A percentile compares a stretch with the other conserved stretches of the same genome.
phyloP scores from a whole-genome alignment of 257 asterid species.

The Lantana camara region DNA sequence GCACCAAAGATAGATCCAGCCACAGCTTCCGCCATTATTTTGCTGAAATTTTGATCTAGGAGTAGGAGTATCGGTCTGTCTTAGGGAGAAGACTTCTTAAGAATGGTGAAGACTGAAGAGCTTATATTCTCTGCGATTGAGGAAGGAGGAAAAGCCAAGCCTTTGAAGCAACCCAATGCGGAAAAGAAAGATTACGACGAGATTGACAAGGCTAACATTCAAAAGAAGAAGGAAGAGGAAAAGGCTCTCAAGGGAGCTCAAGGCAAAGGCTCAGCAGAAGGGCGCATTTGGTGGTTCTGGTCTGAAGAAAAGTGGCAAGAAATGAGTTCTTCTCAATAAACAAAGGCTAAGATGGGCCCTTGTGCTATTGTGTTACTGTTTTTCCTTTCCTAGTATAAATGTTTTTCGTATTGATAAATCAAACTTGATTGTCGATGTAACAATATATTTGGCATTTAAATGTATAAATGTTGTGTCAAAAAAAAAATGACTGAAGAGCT shows the following conservation, averaged over 20 bases:
- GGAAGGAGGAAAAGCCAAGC: conserved; percentile 74
- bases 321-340: conserved; percentile 34
- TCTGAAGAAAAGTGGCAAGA: conserved; percentile 85
- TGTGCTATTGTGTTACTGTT: conserved; percentile 9
- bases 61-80: too few species aligned
- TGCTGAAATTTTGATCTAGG: too few species aligned
- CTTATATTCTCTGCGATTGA: too few species aligned
- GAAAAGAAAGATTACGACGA: conserved; percentile 70
- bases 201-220: conserved; percentile 66
- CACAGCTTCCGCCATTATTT: too few species aligned
- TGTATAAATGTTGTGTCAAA: too few species aligned
- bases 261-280: conserved; percentile 69
- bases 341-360: neutral
- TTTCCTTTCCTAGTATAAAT: neutral
- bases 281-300: conserved; percentile 80
- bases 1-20: too few species aligned
- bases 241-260: conserved; percentile 83
- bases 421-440: too few species aligned
- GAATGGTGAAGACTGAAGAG: too few species aligned
- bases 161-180: conserved; percentile 62
- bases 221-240: conserved; percentile 87
- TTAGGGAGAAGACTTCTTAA: too few species aligned
- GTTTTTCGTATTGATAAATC: too few species aligned
- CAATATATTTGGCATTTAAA: too few species aligned
- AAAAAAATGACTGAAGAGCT: too few species aligned